These are phyloP conservation scores for Sporothrix phasma DNA, from an alignment of 2,329 filamentous ascomycete genomes.

Conservation along the genomic window DNA sequence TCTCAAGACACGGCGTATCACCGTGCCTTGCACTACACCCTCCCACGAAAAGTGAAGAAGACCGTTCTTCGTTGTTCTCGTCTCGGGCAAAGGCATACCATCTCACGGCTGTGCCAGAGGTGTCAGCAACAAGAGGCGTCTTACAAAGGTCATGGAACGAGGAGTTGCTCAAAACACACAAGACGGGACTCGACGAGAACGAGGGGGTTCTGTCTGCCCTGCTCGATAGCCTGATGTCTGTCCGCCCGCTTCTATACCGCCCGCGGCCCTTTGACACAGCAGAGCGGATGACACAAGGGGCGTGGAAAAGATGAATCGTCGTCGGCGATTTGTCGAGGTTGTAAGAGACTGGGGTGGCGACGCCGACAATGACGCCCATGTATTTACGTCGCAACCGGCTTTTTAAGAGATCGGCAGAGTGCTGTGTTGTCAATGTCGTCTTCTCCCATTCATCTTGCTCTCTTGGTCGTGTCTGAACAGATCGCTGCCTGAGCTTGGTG, in stretches of 20 bases:
- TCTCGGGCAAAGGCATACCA: neutral
- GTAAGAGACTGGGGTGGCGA: neutral
- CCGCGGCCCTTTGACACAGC: neutral
- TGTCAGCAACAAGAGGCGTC: neutral
- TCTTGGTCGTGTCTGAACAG: conserved; percentile 14
- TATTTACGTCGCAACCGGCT: neutral
- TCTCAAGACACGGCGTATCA: neutral
- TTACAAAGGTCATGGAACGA: neutral
- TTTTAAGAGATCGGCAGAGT: neutral
- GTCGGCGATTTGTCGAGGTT: neutral
- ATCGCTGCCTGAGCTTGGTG: conserved; percentile 1
- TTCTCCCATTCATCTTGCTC: conserved; percentile 4
- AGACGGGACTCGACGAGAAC: neutral
- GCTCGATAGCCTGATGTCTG: too few species aligned
- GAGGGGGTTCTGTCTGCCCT: too few species aligned
- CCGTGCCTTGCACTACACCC: neutral
- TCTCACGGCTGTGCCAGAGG: neutral
- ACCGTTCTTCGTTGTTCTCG: neutral
- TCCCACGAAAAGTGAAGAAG: neutral
- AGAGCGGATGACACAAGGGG: neutral
- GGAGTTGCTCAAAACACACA: too few species aligned
- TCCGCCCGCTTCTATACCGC: conserved; percentile 1
- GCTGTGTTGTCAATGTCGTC: neutral
- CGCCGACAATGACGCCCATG: neutral
- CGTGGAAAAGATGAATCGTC: neutral